Conservation (phyloP, 2,329 filamentous ascomycete species). For the Paraconiothyrium sp. region DNA sequence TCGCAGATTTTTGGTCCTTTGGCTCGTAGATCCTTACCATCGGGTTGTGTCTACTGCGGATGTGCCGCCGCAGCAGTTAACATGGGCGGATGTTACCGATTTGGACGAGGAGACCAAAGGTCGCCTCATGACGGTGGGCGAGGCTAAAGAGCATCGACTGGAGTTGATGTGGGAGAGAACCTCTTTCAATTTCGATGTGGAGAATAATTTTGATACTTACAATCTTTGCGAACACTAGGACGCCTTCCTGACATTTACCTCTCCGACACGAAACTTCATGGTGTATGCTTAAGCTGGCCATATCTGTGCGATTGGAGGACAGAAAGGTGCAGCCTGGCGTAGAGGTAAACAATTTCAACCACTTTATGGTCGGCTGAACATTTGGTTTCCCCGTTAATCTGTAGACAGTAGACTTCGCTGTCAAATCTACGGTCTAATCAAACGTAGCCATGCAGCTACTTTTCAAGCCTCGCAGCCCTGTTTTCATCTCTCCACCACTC, state of each 20-base stretch:
- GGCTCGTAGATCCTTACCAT: slow-evolving; percentile 60
- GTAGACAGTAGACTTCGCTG: neutral
- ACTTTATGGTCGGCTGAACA: too few relatives aligned
- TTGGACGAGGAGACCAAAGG: neutral
- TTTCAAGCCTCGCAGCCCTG: slow-evolving; percentile 33
- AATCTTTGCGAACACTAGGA: neutral
- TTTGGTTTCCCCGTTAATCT: neutral
- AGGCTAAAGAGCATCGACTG: neutral
- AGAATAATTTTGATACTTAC: neutral
- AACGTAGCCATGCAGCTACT: slow-evolving; percentile 20
- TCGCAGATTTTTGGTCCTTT: slow-evolving; percentile 66
- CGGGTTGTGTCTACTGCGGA: neutral
- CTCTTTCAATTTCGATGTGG: neutral
- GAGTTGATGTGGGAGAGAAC: slow-evolving; percentile 7
- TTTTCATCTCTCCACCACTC: slow-evolving; percentile 40
- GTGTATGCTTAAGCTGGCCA: too few relatives aligned
- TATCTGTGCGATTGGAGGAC: too few relatives aligned
- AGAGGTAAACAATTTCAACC: too few relatives aligned
- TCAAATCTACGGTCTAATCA: neutral
- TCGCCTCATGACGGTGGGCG: neutral
- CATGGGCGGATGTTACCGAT: neutral
- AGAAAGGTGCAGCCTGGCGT: too few relatives aligned
- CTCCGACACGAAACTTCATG: too few relatives aligned
- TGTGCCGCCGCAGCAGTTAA: neutral
- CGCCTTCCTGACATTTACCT: neutral